A percentile compares a stretch with the other conserved stretches of the same genome.
These are phyloP conservation scores for Phytophthora tubulina DNA, from an alignment of 352 stramenopile species.

Conservation along the genomic window DNA sequence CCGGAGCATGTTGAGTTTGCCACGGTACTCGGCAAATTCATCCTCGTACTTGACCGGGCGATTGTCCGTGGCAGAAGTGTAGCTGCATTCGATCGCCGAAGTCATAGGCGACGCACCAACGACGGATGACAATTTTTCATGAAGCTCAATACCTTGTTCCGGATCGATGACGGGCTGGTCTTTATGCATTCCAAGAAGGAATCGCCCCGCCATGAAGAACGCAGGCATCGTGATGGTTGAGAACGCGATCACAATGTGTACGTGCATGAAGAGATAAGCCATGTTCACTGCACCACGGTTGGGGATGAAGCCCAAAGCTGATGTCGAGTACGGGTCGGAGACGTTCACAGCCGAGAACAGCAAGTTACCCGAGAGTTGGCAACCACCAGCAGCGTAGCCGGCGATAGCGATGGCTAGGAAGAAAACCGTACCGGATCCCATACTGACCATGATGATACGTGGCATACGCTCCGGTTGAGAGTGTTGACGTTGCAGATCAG, in stretches of 20 bases:
- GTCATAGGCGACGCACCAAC: slow-evolving; percentile 14
- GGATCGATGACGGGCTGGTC: slow-evolving; percentile 13
- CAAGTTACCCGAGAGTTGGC: slow-evolving; percentile 57
- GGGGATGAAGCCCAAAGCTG: slow-evolving; percentile 40
- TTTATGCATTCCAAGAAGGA: slow-evolving; percentile 56
- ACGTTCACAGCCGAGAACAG: slow-evolving; percentile 47
- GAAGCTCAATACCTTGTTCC: slow-evolving; percentile 31
- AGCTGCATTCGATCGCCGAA: slow-evolving; percentile 25
- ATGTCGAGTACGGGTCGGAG: slow-evolving; percentile 29
- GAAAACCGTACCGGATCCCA: slow-evolving; percentile 45
- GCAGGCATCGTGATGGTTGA: slow-evolving; percentile 50
- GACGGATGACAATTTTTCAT: slow-evolving; percentile 31
- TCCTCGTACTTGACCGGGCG: slow-evolving; percentile 34
- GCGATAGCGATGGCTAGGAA: slow-evolving; percentile 53
- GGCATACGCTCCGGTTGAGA: slow-evolving; percentile 57
- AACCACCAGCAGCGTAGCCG: slow-evolving; percentile 50
- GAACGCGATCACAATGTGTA: slow-evolving; percentile 62
- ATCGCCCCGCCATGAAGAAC: slow-evolving; percentile 55
- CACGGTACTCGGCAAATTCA: slow-evolving; percentile 46
- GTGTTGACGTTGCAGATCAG: slow-evolving; percentile 52
- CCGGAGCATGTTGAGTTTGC: slow-evolving; percentile 38
- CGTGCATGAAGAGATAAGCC: slow-evolving; percentile 52
- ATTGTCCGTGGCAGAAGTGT: slow-evolving; percentile 5
- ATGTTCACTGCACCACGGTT: slow-evolving; percentile 43
- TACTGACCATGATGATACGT: slow-evolving; percentile 47